A percentile compares a stretch with the other conserved stretches of the same genome.
Evolutionary conservation across 2,329 filamentous ascomycete species (phyloP).

Genomic region (Ophiostoma tasmaniense): DNA sequence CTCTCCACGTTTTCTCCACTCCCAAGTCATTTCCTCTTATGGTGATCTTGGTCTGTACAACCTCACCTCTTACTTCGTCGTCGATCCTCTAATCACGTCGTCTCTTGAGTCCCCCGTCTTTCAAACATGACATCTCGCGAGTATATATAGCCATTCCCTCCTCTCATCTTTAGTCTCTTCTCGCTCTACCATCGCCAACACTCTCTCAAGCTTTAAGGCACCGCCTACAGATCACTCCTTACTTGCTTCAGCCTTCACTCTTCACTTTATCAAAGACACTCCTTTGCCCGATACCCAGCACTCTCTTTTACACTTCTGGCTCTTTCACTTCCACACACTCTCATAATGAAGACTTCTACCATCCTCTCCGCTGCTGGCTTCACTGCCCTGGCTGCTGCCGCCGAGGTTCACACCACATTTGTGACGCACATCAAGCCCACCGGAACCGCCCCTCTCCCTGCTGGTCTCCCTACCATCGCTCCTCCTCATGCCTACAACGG

Average conservation of each 20-base stretch:
- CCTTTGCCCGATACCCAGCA: background rate
- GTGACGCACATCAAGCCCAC: background rate
- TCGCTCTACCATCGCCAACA: background rate
- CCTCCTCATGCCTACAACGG: too few species aligned
- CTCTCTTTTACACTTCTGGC: background rate
- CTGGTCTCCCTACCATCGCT: too few species aligned
- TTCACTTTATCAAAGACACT: background rate
- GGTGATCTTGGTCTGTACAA: background rate
- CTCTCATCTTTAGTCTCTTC: background rate
- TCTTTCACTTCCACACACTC: background rate
- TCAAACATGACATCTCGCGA: background rate
- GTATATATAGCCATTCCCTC: background rate
- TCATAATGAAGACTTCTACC: conserved; percentile 3
- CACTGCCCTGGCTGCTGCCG: background rate
- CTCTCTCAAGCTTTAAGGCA: background rate
- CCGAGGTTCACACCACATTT: background rate
- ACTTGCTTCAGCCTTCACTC: background rate
- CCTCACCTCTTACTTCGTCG: background rate
- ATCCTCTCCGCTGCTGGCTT: conserved; percentile 1
- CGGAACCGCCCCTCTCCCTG: too few species aligned
- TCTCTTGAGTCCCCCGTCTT: background rate
- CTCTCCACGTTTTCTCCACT: background rate
- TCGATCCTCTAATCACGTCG: background rate
- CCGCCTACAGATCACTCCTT: background rate
- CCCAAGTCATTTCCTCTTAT: background rate